Percentiles rank a stretch among this genome's conserved stretches.
These are phyloP conservation scores for Kodamaea laetipori DNA, from an alignment of 805 yeast genomes.

Conservation along the genomic window DNA sequence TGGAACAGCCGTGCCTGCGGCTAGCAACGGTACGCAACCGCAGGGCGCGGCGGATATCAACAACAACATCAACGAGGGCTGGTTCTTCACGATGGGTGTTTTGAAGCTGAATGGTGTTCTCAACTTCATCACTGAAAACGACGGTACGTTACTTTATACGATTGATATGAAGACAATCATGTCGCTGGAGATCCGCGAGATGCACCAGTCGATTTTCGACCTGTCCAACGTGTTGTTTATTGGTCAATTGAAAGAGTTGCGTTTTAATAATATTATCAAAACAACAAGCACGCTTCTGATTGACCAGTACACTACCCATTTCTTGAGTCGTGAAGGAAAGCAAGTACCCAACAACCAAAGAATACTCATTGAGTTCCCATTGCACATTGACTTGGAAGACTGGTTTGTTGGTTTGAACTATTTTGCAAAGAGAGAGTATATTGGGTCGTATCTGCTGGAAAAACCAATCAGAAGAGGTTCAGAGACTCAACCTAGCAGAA, in stretches of 20 bases:
- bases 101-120: constrained; percentile 63
- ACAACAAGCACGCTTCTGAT: constrained; percentile 28
- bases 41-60: constrained; percentile 7
- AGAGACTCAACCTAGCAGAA: constrained; percentile 5
- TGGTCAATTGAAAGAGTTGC: constrained; percentile 56
- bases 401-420: constrained; percentile 72
- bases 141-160: constrained; percentile 62
- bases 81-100: constrained; percentile 76
- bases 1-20: not conserved
- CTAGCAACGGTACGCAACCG: constrained; percentile 7
- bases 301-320: constrained; percentile 27
- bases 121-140: constrained; percentile 61
- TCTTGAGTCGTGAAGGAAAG: constrained; percentile 38
- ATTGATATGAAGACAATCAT: constrained; percentile 54
- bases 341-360: constrained; percentile 37
- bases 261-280: constrained; percentile 44
- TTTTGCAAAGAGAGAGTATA: constrained; percentile 61
- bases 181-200: constrained; percentile 61
- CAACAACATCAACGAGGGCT: constrained; percentile 47
- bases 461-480: constrained; percentile 1
- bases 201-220: constrained; percentile 64
- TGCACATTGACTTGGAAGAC: constrained; percentile 70
- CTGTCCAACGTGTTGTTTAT: constrained; percentile 59
- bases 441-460: constrained; percentile 25
- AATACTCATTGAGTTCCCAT: constrained; percentile 61